These are phyloP conservation scores for Saccharomycopsis lassenensis DNA, from an alignment of 805 yeast genomes.

Conservation along the genomic window DNA sequence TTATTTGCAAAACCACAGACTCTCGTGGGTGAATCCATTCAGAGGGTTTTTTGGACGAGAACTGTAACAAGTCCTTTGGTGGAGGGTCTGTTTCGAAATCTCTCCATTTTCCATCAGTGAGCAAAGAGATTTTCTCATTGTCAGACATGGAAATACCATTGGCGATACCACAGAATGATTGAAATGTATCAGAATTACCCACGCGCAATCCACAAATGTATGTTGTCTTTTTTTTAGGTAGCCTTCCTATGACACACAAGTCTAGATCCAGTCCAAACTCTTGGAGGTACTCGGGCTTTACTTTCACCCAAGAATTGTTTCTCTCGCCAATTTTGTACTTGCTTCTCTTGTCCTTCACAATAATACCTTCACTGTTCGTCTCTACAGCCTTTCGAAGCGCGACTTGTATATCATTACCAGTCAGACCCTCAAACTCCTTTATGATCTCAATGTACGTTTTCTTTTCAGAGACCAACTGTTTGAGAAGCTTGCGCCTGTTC, in stretches of 20 bases:
- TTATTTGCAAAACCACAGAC: constrained; percentile 72
- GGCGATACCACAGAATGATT: constrained; percentile 69
- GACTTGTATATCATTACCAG: constrained; percentile 41
- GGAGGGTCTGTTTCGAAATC: constrained; percentile 30
- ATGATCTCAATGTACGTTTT: constrained; percentile 40
- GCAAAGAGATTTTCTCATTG: constrained; percentile 43
- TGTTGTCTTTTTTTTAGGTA: constrained; percentile 56
- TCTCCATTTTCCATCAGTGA: constrained; percentile 55
- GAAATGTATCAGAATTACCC: constrained; percentile 30
- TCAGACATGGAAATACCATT: constrained; percentile 70
- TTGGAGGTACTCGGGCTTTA: constrained; percentile 83
- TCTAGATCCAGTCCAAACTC: constrained; percentile 85
- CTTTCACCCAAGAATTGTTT: constrained; percentile 66
- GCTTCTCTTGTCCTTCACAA: constrained; percentile 54
- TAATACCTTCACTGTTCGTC: constrained; percentile 68
- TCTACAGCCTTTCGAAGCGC: constrained; percentile 50
- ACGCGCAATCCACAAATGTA: constrained; percentile 64
- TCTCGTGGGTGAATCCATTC: constrained; percentile 74
- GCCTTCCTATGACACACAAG: constrained; percentile 66
- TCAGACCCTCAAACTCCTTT: constrained; percentile 28
- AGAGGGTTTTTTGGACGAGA: constrained; percentile 53
- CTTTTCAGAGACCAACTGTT: constrained; percentile 32
- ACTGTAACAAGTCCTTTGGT: constrained; percentile 32
- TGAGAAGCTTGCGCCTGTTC: constrained; percentile 44
- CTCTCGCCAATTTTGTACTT: constrained; percentile 53